Base-by-base conservation (phyloP, 23 red algal genomes). In the Gracilaria gracilis region DNA sequence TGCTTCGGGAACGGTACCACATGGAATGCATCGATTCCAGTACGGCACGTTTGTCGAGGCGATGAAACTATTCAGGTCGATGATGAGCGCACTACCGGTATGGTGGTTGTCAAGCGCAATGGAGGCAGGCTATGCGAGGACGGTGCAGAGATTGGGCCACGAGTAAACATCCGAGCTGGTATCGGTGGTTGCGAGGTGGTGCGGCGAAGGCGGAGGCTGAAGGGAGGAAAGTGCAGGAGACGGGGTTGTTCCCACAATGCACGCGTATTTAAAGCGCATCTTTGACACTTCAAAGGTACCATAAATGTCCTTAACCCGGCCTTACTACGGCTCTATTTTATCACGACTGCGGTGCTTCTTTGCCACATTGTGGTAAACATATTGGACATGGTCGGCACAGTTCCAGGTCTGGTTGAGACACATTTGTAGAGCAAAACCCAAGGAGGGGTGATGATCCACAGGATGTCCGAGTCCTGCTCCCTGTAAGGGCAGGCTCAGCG, bases 171-270 rank as follows among this genome's bases (percentile, higher is more conserved):
- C 96, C 50, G 97, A 92, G 23, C 50, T 99, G 88, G 65, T 75
- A 35, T 81, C 92, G 67, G 92, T 96, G 65, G 85, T 84, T 40
- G 74, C 54, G 46, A 73, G 83, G 33, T 81, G 88, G n/a, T 4
- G 58, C 71, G 51, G 86, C 97, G 66, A 83, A 85, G 48, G 91
- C 86, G 31, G 62, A 88, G 53, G 95, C 87, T 5, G 66, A 94
- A 25, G 86, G 40, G 39, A 84, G 93, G 21, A 76, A 90, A 34
- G 39, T 96, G 44, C 85, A 99, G 85, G 76, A 84, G 57, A 84
- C 94, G 46, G 97, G 93, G 11, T 61, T 99, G 69, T 96, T 99
- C 77, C 91, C 97, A 71, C 84, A 75, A 47, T 99, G 97, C 79
- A n/a, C n/a, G n/a, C n/a, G n/a, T n/a, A n/a, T n/a, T n/a, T n/a